Percentiles rank a stretch among this genome's conserved stretches.
Conservation (phyloP, 352 stramenopile species). For the Ophiocytium majus region DNA sequence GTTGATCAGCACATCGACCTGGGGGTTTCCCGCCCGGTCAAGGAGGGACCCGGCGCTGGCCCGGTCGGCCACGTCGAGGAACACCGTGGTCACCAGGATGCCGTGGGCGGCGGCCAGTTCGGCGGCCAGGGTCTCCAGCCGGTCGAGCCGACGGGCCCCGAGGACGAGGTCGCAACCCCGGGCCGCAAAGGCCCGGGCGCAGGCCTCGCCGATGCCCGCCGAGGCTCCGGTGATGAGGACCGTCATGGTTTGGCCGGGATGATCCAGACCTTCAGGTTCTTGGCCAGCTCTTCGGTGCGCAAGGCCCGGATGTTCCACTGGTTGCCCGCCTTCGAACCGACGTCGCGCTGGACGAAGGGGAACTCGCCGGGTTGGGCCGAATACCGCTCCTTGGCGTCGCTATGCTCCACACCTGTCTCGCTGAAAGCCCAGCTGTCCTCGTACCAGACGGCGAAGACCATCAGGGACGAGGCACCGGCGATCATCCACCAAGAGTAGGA, state of each 20-base stretch:
- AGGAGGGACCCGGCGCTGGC: neutral
- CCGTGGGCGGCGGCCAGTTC: constrained; percentile 63
- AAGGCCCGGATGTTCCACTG: too few relatives aligned
- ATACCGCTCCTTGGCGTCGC: too few relatives aligned
- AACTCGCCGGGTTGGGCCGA: too few relatives aligned
- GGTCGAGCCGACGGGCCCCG: constrained; percentile 63
- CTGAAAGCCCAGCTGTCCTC: too few relatives aligned
- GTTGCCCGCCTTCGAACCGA: too few relatives aligned
- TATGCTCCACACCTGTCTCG: too few relatives aligned
- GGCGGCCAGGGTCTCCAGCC: constrained; percentile 64
- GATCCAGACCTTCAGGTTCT: too few relatives aligned
- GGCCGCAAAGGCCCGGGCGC: constrained; percentile 72
- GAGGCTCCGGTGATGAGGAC: constrained; percentile 70
- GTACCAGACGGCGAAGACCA: too few relatives aligned
- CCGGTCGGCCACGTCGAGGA: constrained; percentile 60
- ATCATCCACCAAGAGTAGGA: too few relatives aligned
- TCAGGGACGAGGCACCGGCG: too few relatives aligned
- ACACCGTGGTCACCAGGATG: constrained; percentile 61
- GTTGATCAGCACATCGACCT: constrained; percentile 78
- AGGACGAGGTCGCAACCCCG: constrained; percentile 74
- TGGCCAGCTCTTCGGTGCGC: too few relatives aligned
- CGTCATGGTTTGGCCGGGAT: constrained; percentile 8
- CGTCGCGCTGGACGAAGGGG: too few relatives aligned
- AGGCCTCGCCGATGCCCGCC: constrained; percentile 69
- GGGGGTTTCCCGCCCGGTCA: neutral